These are phyloP conservation scores for Rhodotorula taiwanensis DNA, from an alignment of 768 basidiomycete species.

Conservation along the genomic window DNA sequence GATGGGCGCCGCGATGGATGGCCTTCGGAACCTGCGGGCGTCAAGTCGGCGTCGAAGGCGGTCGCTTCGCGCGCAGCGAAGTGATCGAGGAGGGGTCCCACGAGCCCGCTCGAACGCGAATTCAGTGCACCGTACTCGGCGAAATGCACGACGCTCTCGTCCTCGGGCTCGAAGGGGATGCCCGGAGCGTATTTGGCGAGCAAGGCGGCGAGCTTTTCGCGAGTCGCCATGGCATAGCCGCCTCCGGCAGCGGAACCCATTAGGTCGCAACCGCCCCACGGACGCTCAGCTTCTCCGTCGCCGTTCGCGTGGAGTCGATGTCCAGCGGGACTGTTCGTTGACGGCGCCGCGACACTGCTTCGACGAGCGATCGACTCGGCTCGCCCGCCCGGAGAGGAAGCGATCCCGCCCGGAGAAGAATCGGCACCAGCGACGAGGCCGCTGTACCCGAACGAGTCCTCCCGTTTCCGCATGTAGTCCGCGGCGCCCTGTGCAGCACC, in stretches of 20 bases:
- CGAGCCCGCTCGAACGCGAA: constrained; percentile 14
- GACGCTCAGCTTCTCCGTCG: neutral
- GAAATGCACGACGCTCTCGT: constrained; percentile 9
- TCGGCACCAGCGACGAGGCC: too few relatives aligned
- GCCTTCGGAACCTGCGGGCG: neutral
- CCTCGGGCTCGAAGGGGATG: constrained; percentile 16
- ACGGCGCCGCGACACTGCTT: too few relatives aligned
- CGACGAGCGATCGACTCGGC: too few relatives aligned
- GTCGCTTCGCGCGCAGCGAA: constrained; percentile 15
- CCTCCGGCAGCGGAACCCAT: constrained; percentile 29
- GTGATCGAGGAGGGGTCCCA: constrained; percentile 21
- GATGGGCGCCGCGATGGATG: neutral
- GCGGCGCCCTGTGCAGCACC: too few relatives aligned
- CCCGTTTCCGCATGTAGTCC: too few relatives aligned
- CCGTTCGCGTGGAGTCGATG: constrained; percentile 4
- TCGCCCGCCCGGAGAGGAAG: neutral
- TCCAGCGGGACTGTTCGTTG: neutral
- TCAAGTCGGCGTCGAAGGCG: neutral
- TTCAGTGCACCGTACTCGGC: constrained; percentile 40
- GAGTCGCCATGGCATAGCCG: constrained; percentile 22
- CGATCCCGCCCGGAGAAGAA: too few relatives aligned
- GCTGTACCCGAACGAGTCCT: too few relatives aligned
- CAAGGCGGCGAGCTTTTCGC: neutral
- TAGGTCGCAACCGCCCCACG: constrained; percentile 13
- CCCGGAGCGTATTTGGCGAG: constrained; percentile 2